Evolutionary conservation across 768 basidiomycete species (phyloP).

Genomic region (Mrakia frigida): DNA sequence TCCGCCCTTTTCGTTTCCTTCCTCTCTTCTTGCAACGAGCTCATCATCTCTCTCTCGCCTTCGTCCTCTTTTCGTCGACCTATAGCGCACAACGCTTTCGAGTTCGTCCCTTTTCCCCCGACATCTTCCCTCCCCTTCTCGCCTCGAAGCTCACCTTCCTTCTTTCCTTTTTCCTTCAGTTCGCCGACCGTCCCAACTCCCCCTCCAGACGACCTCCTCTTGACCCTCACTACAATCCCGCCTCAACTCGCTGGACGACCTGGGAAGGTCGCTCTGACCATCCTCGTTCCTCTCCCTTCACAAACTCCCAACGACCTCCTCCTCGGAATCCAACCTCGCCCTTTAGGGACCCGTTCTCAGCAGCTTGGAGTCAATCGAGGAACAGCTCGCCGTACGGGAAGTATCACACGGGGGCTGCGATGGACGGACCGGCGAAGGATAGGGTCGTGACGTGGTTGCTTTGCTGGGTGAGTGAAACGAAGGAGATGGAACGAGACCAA

Average conservation of each 20-base stretch:
- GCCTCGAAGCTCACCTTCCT: background rate
- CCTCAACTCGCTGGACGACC: background rate
- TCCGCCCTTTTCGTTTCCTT: background rate
- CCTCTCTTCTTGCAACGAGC: too few species aligned
- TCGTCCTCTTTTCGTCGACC: background rate
- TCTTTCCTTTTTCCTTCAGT: background rate
- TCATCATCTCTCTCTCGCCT: background rate
- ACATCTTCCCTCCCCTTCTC: background rate
- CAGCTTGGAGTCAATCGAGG: background rate
- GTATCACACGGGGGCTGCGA: background rate
- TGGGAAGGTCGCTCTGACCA: constrained; percentile 1
- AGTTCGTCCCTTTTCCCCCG: background rate
- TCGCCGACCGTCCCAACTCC: background rate
- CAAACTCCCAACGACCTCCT: background rate
- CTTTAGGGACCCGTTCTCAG: background rate
- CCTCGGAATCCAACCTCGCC: background rate
- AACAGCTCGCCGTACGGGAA: background rate
- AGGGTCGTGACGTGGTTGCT: background rate
- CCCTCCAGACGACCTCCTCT: background rate
- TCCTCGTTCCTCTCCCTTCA: background rate
- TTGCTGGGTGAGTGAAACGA: background rate
- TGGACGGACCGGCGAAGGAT: background rate
- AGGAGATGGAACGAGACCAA: too few species aligned
- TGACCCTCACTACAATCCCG: background rate
- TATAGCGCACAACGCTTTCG: background rate